Conservation (phyloP, 2,329 filamentous ascomycete species). For the Penicillium sp. region DNA sequence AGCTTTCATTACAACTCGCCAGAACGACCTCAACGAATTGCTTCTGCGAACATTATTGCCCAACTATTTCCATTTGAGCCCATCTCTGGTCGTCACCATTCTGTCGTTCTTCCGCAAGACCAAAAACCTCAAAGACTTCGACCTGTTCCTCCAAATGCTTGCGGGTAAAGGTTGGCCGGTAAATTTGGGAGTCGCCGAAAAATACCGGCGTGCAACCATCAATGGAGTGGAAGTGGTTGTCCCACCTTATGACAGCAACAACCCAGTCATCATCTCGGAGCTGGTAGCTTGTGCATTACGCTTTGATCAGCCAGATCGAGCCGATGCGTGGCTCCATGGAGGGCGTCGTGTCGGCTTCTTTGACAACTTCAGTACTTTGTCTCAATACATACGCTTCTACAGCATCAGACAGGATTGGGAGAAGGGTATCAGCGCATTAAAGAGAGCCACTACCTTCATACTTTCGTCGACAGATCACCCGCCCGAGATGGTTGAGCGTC, state of each 20-base stretch:
- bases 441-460: slow-evolving; percentile 37
- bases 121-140: slow-evolving; percentile 42
- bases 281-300: slow-evolving; percentile 39
- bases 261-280: slow-evolving; percentile 35
- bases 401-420: slow-evolving; percentile 37
- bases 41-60: slow-evolving; percentile 39
- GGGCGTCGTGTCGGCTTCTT: slow-evolving; percentile 36
- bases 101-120: slow-evolving; percentile 40
- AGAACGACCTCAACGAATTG: slow-evolving; percentile 42
- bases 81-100: slow-evolving; percentile 38
- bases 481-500: slow-evolving; percentile 28
- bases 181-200: slow-evolving; percentile 30
- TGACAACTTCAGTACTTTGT: slow-evolving; percentile 38
- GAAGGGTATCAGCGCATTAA: slow-evolving; percentile 33
- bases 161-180: slow-evolving; percentile 35
- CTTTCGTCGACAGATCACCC: slow-evolving; percentile 34
- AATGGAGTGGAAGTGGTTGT: slow-evolving; percentile 39
- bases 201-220: slow-evolving; percentile 28
- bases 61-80: slow-evolving; percentile 36
- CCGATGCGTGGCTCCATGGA: slow-evolving; percentile 41
- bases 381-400: slow-evolving; percentile 40
- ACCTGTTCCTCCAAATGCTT: slow-evolving; percentile 39
- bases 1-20: slow-evolving; percentile 38
- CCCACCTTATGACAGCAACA: slow-evolving; percentile 35
- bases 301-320: slow-evolving; percentile 42